Conservation (phyloP, 306 rosid species). For the Heteromeles arbutifolia region DNA sequence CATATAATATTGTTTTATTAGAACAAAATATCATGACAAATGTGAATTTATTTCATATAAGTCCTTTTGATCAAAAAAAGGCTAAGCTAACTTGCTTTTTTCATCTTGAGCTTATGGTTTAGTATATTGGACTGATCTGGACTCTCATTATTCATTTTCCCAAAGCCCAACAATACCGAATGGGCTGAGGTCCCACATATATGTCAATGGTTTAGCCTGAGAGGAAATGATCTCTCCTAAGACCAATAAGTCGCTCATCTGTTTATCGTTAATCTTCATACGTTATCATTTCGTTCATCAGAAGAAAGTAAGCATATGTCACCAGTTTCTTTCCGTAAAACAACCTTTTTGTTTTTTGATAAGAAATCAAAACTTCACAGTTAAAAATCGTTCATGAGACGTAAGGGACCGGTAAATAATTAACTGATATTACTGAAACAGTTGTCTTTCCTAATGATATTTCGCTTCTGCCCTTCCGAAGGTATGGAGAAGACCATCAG, state of each 20-base stretch:
- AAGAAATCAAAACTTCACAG: background rate
- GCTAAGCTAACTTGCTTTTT: no score
- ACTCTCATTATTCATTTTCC: background rate
- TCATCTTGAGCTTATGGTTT: no score
- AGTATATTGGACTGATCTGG: background rate
- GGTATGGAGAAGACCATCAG: conserved; percentile 87
- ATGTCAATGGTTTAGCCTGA: background rate
- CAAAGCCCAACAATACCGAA: background rate
- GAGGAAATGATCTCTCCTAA: background rate
- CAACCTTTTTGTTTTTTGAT: background rate
- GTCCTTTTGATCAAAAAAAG: fast-evolving
- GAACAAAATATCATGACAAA: no score
- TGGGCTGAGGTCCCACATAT: background rate
- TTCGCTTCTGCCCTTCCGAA: conserved; percentile 18
- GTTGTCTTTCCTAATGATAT: conserved; percentile 2
- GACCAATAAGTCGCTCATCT: background rate
- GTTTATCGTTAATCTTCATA: background rate
- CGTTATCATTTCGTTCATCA: background rate
- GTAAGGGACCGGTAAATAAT: background rate
- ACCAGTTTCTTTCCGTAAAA: background rate
- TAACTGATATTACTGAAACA: background rate
- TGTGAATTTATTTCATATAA: no score
- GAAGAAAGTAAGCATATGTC: background rate
- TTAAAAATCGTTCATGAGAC: background rate
- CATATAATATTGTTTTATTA: no score